Base-by-base conservation (phyloP, 2,329 filamentous ascomycete species). In the Colletotrichum siamense region DNA sequence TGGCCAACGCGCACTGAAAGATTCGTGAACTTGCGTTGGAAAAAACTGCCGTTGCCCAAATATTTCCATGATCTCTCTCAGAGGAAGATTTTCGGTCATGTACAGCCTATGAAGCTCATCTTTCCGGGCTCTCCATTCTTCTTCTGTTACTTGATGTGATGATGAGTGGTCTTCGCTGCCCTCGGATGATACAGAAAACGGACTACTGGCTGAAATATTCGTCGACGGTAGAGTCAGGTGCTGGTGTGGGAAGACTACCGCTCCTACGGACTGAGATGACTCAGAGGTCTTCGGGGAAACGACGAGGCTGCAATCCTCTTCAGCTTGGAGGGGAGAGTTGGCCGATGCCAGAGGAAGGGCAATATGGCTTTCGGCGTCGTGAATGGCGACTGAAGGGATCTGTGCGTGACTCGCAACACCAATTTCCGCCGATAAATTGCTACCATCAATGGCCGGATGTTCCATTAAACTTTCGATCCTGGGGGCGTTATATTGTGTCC, bases 401-500 rank as follows among this genome's bases (percentile, higher is more conserved):
- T 1, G 39, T n/a, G 7, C 18, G 39, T 12, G 39, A 7, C 39
- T 22, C 39, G 39, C 39, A 12, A 12, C 9, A 49, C 9, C 9
- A 49, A 2, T 1, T 49, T 49, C 39, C 1, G 1, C 39, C 6
- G 39, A 6, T 49, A 49, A n/a, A 7, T 49, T n/a, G 39, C 18
- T 10, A n/a, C 18, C 18, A n/a, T 49, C 18, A 5, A 12, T 12
- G 10, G 10, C 18, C 12, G 18, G 2, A 0, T 6, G 9, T 4
- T 49, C 5, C 5, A 49, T 12, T 8, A 2, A 6, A 1, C 3
- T 49, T 49, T n/a, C 5, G 9, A 12, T 49, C 9, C 9, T 5
- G 39, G 5, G 8, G 18, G 3, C 9, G 3, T 12, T 49, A 3
- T 12, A n/a, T 12, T 1, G 39, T 12, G 39, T 49, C 0, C 18